Evolutionary conservation across 129 eudicot species (phyloP), one percentile per base, ranked within the genome.

Genomic region (Lonicera japonica): DNA sequence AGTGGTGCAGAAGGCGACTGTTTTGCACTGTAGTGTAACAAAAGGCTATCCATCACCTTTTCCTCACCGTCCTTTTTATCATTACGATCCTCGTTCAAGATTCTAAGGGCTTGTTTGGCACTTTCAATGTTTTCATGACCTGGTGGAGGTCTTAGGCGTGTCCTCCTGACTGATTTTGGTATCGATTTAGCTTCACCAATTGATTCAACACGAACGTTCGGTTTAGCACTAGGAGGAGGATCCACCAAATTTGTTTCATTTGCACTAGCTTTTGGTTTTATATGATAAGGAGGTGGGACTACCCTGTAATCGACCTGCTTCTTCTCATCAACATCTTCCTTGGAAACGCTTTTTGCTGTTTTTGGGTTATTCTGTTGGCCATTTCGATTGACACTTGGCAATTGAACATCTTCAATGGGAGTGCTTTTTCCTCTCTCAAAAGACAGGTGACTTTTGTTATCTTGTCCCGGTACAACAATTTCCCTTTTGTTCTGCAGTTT

Each of bases 201-300:
- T 12, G 71, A 29, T 23, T 38, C 56, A 19, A 13, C 18, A 17
- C 54, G 3, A 16, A 15, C 79, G 20, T 56, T 61, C n/a, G 38
- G 8, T 52, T 64, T 64, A 23, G 61, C 38, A 60, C 21, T 50
- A 11, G 21, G 18, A 17, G 61, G 43, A 57, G 43, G 22, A 36
- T 17, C 55, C 21, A 61, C 61, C 55, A n/a, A 24, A 41, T 4
- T 48, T 20, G 52, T 53, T 52, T 72, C 24, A 43, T 56, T 18
- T 61, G 61, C 69, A 61, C 58, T 25, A 2, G 25, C 25, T 13
- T 66, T 75, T 40, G 77, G 40, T 10, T 43, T 43, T 73, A 75
- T 83, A 51, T 72, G 70, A 61, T 87, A 83, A 64, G 95, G 95
- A 63, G 95, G 90, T 50, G 75, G 84, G 60, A 83, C 68, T 51